Base-by-base conservation (phyloP, 2,329 filamentous ascomycete genomes). In the Aspergillus sp. region DNA sequence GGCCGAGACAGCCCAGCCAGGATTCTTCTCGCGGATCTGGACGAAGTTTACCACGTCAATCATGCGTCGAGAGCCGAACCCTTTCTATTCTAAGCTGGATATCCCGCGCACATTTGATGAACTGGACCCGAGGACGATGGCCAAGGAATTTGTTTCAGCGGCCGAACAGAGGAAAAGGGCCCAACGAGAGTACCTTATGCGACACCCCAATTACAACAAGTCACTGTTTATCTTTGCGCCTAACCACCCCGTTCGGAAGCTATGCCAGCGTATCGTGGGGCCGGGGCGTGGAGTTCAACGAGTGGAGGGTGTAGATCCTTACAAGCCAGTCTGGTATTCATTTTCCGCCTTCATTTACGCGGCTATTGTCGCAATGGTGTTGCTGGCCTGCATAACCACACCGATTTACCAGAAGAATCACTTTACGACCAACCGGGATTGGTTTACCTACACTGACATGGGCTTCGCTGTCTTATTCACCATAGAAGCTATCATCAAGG, bases 351-450 rank as follows among this genome's bases (percentile, higher is more conserved):
- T 99, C 69, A 91, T 98, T 58, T 99, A 99, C 74, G 88, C 90
- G 23, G 90, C 91, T 13, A 97, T 99, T 64, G 91, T 98, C 44
- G 91, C 92, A 54, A 99, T 99, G 96, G 95, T 99, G n/a, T 78
- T 97, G 48, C 84, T 99, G 54, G 95, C 95, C 30, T 99, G 94
- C 71, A 83, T 98, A 54, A 96, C 93, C 1, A 99, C 95, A 1
- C 95, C 95, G 0, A 81, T 99, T 15, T 99, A 96, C 73, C 95
- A 99, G 73, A 92, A 90, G 73, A 84, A 92, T 67, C 96, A 97
- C 71, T 94, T 93, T 68, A 75, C 85, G 56, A 80, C 75, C 5
- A 87, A 86, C 71, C 87, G 82, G 60, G 95, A 94, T 71, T 99
- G 96, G 95, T 98, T 97, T 72, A 90, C 96, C 5, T 98, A 91